Evolutionary conservation across 805 yeast genomes (phyloP).

Genomic region (Saccharomycopsis synnaedendra): DNA sequence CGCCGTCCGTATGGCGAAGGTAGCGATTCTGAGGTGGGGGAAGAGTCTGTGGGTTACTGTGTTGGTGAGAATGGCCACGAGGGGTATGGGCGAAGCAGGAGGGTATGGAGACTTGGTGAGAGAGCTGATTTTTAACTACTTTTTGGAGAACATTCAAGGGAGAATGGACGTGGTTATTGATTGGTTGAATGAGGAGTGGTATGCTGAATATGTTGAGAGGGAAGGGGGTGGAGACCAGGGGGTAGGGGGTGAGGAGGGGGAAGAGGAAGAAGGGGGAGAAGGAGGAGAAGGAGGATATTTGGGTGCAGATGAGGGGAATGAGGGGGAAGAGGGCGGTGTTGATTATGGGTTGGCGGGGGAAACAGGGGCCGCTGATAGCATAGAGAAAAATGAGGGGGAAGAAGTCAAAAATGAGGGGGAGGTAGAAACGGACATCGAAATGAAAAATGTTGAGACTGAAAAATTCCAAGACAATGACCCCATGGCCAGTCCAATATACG

Average conservation of each 20-base stretch:
- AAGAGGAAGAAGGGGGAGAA: conserved; percentile 20
- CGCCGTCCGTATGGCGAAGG: conserved; percentile 20
- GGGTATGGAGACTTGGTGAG: conserved; percentile 50
- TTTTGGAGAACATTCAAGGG: conserved; percentile 58
- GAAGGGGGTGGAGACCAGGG: conserved; percentile 22
- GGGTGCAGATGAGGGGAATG: conserved; percentile 17
- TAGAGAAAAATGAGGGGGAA: conserved; percentile 64
- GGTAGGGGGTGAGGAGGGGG: conserved; percentile 10
- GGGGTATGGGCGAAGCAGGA: conserved; percentile 43
- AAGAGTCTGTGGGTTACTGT: conserved; percentile 68
- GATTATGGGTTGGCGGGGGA: background rate
- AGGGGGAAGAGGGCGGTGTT: background rate
- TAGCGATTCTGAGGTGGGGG: conserved; percentile 40
- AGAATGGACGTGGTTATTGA: conserved; percentile 69
- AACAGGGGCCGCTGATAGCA: conserved; percentile 15
- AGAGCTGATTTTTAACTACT: conserved; percentile 58
- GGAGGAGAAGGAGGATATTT: conserved; percentile 23
- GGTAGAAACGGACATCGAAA: conserved; percentile 18
- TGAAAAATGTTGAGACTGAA: conserved; percentile 21
- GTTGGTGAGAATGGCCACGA: conserved; percentile 65
- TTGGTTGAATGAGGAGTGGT: conserved; percentile 97
- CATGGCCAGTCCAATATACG: conserved; percentile 33
- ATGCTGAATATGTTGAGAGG: conserved; percentile 49
- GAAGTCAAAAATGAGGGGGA: conserved; percentile 25
- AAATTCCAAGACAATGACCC: too few relatives aligned